Conservation (phyloP, 2,329 filamentous ascomycete species). For the Stagonosporopsis tanaceti region DNA sequence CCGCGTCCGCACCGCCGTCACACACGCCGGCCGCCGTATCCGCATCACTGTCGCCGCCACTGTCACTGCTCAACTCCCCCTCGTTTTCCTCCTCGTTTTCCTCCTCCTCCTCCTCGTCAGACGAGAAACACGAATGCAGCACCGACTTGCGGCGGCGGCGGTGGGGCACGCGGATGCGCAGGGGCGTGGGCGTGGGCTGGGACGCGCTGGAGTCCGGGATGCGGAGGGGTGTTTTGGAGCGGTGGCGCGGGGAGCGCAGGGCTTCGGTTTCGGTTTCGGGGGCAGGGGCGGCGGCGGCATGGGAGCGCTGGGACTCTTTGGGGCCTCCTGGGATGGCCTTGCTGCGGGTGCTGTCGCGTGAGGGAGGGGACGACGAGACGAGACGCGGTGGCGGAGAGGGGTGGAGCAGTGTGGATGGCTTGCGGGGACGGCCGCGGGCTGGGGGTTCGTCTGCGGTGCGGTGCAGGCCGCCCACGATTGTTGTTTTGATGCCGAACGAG, state of each 20-base stretch:
- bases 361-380: neutral
- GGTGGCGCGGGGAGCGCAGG: conserved; percentile 22
- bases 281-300: neutral
- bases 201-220: conserved; percentile 10
- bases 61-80: neutral
- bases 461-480: too few species aligned
- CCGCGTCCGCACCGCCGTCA: neutral
- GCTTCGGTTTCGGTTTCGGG: too few species aligned
- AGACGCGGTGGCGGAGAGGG: neutral
- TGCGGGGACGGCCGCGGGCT: neutral
- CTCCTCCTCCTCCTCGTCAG: neutral
- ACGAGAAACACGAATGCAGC: conserved; percentile 13
- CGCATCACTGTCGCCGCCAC: neutral
- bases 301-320: too few species aligned
- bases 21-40: neutral
- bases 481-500: neutral
- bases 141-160: neutral
- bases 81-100: too few species aligned
- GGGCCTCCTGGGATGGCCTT: too few species aligned
- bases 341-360: too few species aligned
- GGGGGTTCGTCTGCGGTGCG: too few species aligned
- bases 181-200: conserved; percentile 1
- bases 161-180: neutral
- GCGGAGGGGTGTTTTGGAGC: conserved; percentile 21
- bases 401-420: neutral